Base-by-base conservation (phyloP, 2,329 filamentous ascomycete species). In the Colletotrichum abscissum region DNA sequence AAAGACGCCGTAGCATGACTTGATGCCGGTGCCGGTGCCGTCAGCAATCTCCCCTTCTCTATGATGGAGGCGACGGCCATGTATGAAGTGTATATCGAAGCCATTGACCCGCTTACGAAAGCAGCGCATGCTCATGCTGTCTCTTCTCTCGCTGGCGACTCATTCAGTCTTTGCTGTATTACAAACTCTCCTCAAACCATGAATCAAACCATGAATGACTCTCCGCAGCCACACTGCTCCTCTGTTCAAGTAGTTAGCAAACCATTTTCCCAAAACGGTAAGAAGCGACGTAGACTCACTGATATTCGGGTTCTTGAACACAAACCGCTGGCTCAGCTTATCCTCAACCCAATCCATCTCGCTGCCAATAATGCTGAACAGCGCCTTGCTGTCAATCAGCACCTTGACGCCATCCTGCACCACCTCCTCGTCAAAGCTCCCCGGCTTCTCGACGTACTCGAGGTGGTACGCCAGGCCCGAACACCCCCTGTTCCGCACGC, bases 331-430 rank as follows among this genome's bases (percentile, higher is more conserved):
- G 82, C 93, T 97, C 76, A 99, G 85, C 86, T 97, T 98, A 79
- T 98, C 97, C 84, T 98, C 95, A 12, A 96, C 89, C 95, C 96
- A 99, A 81, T 99, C 97, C 97, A 99, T 99, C 85, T 98, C 96
- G 80, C 94, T 98, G 5, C 97, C 97, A 78, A 99, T 98, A 67
- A 99, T 98, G 83, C 96, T 98, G 82, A 99, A 95, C 63, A 99
- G 86, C 55, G 97, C 97, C 86, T 98, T 98, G 88, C 94, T 97
- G 83, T 99, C 97, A 70, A 99, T 97, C 81, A 98, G 83, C 42
- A 99, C 96, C 84, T 94, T 96, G 70, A 99, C 96, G 0, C 96
- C 97, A 79, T 98, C 97, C 82, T 99, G 97, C 81, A 97, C 95
- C 1, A 99, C 95, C 64, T 92, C 88, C 83, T 99, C 97, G 79